phyloP scores from a whole-genome alignment of 2,329 filamentous ascomycete genomes.

The Fusarium clavum region DNA sequence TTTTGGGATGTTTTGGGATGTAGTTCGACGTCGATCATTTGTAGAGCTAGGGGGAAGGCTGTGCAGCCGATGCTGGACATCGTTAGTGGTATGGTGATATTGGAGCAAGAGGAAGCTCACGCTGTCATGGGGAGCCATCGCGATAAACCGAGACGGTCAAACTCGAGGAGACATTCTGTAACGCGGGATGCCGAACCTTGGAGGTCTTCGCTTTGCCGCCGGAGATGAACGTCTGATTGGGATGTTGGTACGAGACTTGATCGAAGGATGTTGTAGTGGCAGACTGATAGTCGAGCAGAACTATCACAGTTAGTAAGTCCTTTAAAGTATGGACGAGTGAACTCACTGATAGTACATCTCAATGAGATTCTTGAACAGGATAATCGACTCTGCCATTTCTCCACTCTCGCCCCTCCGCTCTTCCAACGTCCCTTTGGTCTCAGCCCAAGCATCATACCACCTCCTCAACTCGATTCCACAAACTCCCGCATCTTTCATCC shows the following conservation, averaged over 20 bases:
- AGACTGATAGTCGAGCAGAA: conserved; percentile 36
- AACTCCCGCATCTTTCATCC: conserved; percentile 36
- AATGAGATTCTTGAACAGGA: conserved; percentile 40
- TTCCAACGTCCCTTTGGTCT: conserved; percentile 32
- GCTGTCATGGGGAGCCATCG: conserved; percentile 45
- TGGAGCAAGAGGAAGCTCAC: too few species aligned
- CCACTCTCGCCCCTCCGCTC: conserved; percentile 16
- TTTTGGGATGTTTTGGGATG: conserved; percentile 22
- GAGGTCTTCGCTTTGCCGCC: conserved; percentile 40
- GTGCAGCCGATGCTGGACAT: conserved; percentile 36
- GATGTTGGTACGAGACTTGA: conserved; percentile 25
- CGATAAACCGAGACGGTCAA: conserved; percentile 30
- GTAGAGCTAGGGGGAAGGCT: conserved; percentile 35
- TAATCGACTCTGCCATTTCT: conserved; percentile 25
- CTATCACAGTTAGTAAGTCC: too few species aligned
- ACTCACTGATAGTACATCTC: conserved; percentile 48
- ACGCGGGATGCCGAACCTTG: conserved; percentile 40
- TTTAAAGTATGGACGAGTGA: too few species aligned
- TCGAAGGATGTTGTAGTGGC: conserved; percentile 42
- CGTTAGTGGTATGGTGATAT: too few species aligned
- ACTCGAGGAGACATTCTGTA: conserved; percentile 38
- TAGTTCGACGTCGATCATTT: conserved; percentile 43
- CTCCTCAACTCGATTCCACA: conserved; percentile 37
- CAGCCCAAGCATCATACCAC: conserved; percentile 39
- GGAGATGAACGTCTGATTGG: conserved; percentile 7